Evolutionary conservation across 1,284 basidiomycete species (phyloP).

Genomic region (Fomitopsis betulina): DNA sequence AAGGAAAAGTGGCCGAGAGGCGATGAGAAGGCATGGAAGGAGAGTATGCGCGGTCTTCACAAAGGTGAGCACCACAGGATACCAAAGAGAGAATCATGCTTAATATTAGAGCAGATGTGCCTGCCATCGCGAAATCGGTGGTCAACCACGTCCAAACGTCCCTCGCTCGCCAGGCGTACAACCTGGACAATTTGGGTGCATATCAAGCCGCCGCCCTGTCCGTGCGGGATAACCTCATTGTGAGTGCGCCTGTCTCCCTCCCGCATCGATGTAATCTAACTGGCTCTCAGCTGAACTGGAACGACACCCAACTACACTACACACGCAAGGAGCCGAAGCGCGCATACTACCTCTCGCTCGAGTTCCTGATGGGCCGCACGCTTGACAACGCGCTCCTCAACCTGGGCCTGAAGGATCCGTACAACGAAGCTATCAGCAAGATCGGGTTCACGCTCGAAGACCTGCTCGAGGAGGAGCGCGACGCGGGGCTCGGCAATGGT

Average conservation of each 20-base stretch:
- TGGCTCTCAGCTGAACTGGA: constrained; percentile 67
- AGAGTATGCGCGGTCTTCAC: constrained; percentile 53
- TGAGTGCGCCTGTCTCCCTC: constrained; percentile 27
- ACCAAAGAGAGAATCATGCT: not conserved
- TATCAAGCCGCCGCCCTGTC: constrained; percentile 81
- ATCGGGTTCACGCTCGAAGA: constrained; percentile 89
- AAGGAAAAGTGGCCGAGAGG: constrained; percentile 85
- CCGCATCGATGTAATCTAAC: not conserved
- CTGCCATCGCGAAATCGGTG: constrained; percentile 73
- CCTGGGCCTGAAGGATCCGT: constrained; percentile 76
- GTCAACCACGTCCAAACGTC: constrained; percentile 86
- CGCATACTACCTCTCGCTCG: constrained; percentile 87
- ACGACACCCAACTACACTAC: constrained; percentile 67
- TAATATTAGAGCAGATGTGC: constrained; percentile 39
- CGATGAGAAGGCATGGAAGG: constrained; percentile 78
- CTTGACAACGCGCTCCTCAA: constrained; percentile 80
- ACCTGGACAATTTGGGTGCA: constrained; percentile 77
- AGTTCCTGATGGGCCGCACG: constrained; percentile 87
- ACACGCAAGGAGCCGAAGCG: constrained; percentile 73
- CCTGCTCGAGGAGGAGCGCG: constrained; percentile 81
- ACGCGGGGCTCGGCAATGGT: constrained; percentile 86
- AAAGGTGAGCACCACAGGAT: constrained; percentile 39
- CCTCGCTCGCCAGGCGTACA: constrained; percentile 84
- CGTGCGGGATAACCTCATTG: constrained; percentile 81
- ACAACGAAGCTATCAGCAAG: constrained; percentile 58